Conservation (phyloP, 192 early-diverging fungal genomes). For the Coemansia sp. region DNA sequence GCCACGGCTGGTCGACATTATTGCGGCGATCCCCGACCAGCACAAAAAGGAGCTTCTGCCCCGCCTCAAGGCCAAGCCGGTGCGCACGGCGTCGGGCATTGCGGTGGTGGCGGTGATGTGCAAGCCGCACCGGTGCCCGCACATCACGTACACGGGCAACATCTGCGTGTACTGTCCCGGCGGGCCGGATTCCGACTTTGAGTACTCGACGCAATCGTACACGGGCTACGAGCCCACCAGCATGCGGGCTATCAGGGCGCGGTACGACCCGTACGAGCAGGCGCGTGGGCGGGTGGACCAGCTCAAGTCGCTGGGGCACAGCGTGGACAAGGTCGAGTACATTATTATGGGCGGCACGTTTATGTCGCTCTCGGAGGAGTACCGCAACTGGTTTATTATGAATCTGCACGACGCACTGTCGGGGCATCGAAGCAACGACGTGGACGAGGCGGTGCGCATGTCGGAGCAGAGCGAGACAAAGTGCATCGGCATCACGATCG, state of each 20-base stretch:
- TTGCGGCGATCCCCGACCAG: constrained; percentile 95
- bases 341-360: constrained; percentile 99
- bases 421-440: constrained; percentile 81
- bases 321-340: constrained; percentile 98
- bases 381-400: constrained; percentile 96
- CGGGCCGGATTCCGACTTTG: constrained; percentile 98
- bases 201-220: constrained; percentile 99
- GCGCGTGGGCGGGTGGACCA: constrained; percentile 92
- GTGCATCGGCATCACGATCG: constrained; percentile 99
- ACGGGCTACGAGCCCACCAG: constrained; percentile 99
- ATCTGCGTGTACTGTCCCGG: constrained; percentile 98
- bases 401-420: constrained; percentile 96
- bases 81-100: constrained; percentile 77
- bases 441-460: constrained; percentile 97
- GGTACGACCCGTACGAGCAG: constrained; percentile 97
- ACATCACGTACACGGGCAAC: constrained; percentile 99
- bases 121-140: constrained; percentile 90
- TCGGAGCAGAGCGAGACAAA: constrained; percentile 96
- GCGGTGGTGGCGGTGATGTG: constrained; percentile 56
- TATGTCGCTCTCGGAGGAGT: constrained; percentile 94
- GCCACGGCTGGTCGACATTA: constrained; percentile 95
- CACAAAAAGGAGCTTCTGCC: constrained; percentile 81
- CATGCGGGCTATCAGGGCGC: constrained; percentile 98
- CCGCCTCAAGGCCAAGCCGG: constrained; percentile 89
- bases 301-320: constrained; percentile 87